Base-by-base conservation (phyloP, 2,329 filamentous ascomycete genomes). In the Cladosporium sp. region DNA sequence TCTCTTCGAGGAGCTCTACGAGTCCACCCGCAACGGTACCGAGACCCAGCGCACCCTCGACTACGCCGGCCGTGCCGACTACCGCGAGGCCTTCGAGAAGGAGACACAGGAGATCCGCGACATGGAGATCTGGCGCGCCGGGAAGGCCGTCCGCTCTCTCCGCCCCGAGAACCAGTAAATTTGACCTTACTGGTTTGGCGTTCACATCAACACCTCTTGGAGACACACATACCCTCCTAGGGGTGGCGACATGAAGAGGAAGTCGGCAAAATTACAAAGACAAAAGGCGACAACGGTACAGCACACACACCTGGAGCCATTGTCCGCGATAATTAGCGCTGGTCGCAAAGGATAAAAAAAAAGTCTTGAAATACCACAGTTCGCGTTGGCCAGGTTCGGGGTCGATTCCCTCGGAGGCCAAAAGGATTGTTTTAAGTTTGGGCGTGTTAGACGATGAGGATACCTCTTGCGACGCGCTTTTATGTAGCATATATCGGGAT, bases 81-180 rank as follows among this genome's bases (percentile, higher is more conserved):
- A 99, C 89, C 91, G 95, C 76, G 86, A 97, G 86, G 93, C 91
- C 84, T 99, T 93, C 83, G 93, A 97, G 88, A 88, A 92, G 78
- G 95, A 99, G 91, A 91, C 99, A 89, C 86, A 97, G 85, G 95
- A 98, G 86, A 98, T 99, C 85, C 91, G 94, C 77, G 88, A 93
- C 78, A 85, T 99, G 77, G 95, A 99, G 88, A 99, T 99, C 88
- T 99, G 95, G 95, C 89, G 91, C 78, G 95, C 95, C 71, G 95
- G 95, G 81, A 98, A 97, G 89, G 92, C 95, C 75, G 95, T 99
- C 76, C 91, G 94, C 72, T 75, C 74, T 68, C 70, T 78, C 63
- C 70, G 76, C 60, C 76, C 76, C 23, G 76, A 78, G 75, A 77
- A 77, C 71, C 61, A 46, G 58, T 77, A 76, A 67, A 69, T 58